Evolutionary conservation across 2,329 filamentous ascomycete genomes (phyloP).

Genomic region (Massarina eburnea): DNA sequence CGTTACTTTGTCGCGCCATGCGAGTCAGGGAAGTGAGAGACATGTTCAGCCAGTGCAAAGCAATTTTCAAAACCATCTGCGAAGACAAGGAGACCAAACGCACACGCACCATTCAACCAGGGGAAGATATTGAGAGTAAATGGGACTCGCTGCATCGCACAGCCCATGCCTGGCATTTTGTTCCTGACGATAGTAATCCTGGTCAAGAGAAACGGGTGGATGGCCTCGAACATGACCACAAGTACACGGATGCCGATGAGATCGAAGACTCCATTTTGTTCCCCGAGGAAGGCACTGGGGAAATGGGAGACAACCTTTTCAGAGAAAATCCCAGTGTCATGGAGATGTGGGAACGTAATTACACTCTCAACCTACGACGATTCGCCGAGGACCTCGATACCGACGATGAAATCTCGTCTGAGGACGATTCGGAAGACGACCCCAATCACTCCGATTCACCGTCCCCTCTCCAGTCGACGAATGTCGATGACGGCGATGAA

Average conservation of each 20-base stretch:
- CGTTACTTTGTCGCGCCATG: conserved; percentile 42
- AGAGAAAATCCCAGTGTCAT: conserved; percentile 19
- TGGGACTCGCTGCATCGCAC: conserved; percentile 35
- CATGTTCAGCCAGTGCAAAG: conserved; percentile 32
- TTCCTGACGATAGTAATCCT: conserved; percentile 7
- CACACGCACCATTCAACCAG: conserved; percentile 41
- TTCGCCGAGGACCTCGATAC: conserved; percentile 21
- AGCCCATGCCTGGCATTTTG: conserved; percentile 12
- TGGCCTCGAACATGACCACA: conserved; percentile 23
- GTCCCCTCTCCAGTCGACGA: too few relatives aligned
- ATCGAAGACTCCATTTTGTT: conserved; percentile 48
- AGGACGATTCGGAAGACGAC: not conserved
- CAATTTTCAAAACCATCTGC: conserved; percentile 43
- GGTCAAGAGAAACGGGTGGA: conserved; percentile 14
- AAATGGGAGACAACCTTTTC: conserved; percentile 22
- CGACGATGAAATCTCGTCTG: conserved; percentile 15
- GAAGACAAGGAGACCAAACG: conserved; percentile 38
- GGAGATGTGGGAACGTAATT: conserved; percentile 24
- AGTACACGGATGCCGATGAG: conserved; percentile 45
- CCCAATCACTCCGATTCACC: conserved; percentile 9
- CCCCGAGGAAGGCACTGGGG: conserved; percentile 34
- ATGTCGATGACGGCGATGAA: conserved; percentile 11
- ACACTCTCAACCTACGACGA: conserved; percentile 12
- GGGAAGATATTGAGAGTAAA: conserved; percentile 35
- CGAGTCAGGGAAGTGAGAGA: conserved; percentile 34